phyloP scores from a whole-genome alignment of 495 filamentous ascomycete species.

The Tuber borchii region DNA sequence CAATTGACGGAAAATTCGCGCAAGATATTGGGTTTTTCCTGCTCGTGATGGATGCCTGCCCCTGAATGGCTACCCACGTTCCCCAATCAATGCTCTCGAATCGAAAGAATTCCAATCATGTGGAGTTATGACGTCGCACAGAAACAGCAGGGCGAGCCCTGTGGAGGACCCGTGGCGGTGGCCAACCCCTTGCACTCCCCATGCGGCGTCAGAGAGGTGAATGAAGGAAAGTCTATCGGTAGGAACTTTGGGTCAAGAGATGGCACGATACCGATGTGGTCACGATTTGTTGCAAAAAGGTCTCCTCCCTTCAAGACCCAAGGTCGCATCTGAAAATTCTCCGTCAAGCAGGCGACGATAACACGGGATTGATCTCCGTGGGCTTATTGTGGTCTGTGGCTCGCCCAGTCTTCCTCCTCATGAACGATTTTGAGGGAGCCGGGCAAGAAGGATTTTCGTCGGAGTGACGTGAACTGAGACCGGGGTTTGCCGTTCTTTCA shows the following conservation, averaged over 20 bases:
- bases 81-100: neutral
- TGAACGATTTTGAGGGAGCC: neutral
- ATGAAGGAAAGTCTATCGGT: neutral
- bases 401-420: neutral
- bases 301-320: neutral
- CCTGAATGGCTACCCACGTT: neutral
- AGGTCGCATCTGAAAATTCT: neutral
- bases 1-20: slow-evolving; percentile 6
- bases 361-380: neutral
- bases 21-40: neutral
- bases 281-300: neutral
- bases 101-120: neutral
- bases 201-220: neutral
- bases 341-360: neutral
- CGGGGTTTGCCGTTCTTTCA: neutral
- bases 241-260: neutral
- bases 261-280: neutral
- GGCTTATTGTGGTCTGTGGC: neutral
- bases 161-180: neutral
- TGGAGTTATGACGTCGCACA: neutral
- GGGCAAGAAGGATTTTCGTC: neutral
- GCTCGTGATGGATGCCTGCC: neutral
- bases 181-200: neutral
- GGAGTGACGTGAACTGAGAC: neutral
- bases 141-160: neutral